A percentile compares a stretch with the other conserved stretches of the same genome.
Conservation (phyloP, 1,139 yeast genomes). For the Lodderomyces theae region DNA sequence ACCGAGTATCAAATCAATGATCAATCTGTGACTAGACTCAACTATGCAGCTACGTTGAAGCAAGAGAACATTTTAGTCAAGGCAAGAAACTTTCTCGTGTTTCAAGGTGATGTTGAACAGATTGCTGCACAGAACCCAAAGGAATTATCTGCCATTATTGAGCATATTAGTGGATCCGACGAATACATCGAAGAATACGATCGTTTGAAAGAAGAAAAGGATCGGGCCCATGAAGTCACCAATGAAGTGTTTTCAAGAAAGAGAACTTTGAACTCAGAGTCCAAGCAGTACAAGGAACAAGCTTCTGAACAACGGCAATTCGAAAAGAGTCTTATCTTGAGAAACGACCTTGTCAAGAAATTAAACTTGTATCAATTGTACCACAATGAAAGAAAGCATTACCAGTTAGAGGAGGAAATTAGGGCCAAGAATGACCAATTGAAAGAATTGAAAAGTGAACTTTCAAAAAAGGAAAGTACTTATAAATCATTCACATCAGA, state of each 20-base stretch:
- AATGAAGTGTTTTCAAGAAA: conserved; percentile 67
- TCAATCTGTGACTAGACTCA: conserved; percentile 56
- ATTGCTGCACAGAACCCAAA: conserved; percentile 84
- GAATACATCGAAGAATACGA: conserved; percentile 71
- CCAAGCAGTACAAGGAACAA: conserved; percentile 78
- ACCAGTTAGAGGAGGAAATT: conserved; percentile 24
- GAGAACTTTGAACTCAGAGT: conserved; percentile 71
- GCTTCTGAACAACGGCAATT: conserved; percentile 69
- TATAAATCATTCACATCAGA: conserved; percentile 37
- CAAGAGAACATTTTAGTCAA: conserved; percentile 82
- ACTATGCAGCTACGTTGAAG: conserved; percentile 65
- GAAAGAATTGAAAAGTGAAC: conserved; percentile 24
- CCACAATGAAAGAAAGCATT: conserved; percentile 56
- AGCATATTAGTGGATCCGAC: conserved; percentile 77
- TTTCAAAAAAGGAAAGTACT: conserved; percentile 23
- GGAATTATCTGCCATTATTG: conserved; percentile 73
- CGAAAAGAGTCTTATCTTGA: conserved; percentile 54
- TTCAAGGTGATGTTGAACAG: conserved; percentile 96
- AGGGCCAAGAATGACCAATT: conserved; percentile 28
- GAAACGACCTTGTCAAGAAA: conserved; percentile 41
- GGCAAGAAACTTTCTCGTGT: conserved; percentile 88
- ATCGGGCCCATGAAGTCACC: conserved; percentile 63
- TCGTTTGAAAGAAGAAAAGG: conserved; percentile 60
- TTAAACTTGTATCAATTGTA: conserved; percentile 65
- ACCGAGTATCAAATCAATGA: conserved; percentile 73